A percentile compares a stretch with the other conserved stretches of the same genome.
Conservation (phyloP, 1,139 yeast species). For the Yamadazyma membranifaciens region DNA sequence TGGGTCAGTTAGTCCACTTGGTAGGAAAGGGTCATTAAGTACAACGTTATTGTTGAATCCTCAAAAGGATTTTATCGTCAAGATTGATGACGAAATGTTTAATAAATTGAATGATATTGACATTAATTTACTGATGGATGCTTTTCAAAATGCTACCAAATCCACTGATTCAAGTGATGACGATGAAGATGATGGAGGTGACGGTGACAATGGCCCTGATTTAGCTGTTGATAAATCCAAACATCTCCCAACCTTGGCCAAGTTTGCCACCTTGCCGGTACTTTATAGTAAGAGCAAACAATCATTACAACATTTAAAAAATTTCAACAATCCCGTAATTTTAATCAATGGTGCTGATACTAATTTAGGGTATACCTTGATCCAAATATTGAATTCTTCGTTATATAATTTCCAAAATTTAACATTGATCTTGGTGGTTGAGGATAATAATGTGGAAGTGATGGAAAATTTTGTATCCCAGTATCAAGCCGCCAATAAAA, state of each 20-base stretch:
- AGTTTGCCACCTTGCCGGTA: conserved; percentile 34
- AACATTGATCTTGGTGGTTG: conserved; percentile 33
- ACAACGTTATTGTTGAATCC: conserved; percentile 37
- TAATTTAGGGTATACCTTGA: conserved; percentile 34
- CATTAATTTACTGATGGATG: conserved; percentile 15
- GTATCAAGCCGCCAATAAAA: conserved; percentile 19
- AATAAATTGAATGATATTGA: conserved; percentile 21
- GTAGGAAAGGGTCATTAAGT: conserved; percentile 38
- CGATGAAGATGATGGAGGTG: neutral
- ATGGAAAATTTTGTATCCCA: conserved; percentile 25
- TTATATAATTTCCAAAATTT: conserved; percentile 23
- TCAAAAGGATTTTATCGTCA: conserved; percentile 29
- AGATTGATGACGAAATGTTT: conserved; percentile 25
- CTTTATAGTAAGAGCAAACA: conserved; percentile 41
- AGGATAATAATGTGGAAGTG: conserved; percentile 22
- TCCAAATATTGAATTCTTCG: conserved; percentile 31
- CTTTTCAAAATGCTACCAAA: neutral
- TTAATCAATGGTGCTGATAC: conserved; percentile 49
- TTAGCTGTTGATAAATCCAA: neutral
- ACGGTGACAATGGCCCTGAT: conserved; percentile 2
- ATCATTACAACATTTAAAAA: conserved; percentile 27
- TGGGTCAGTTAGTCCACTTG: conserved; percentile 35
- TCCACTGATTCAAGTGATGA: neutral
- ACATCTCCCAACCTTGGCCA: conserved; percentile 32
- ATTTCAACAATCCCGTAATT: conserved; percentile 23